Evolutionary conservation across 139 green algal species (phyloP).

Genomic region (Volvox reticuliferus): DNA sequence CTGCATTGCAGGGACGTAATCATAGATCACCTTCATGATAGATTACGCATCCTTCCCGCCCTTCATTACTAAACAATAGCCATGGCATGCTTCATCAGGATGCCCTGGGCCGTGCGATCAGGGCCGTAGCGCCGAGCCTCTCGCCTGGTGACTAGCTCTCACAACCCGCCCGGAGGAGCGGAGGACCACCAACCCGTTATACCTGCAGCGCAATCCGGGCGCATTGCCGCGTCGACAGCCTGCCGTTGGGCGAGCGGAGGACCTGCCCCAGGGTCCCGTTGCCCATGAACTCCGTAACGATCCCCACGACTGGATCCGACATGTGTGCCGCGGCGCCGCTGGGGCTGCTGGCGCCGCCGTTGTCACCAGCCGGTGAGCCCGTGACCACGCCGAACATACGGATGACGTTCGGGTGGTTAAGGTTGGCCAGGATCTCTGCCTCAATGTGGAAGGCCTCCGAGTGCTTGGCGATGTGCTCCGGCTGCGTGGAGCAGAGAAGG

Average conservation of each 20-base stretch:
- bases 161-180: too few relatives aligned
- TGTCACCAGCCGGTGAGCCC: constrained; percentile 18
- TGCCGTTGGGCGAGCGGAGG: constrained; percentile 54
- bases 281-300: constrained; percentile 93
- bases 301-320: constrained; percentile 64
- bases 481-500: constrained; percentile 22
- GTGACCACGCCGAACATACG: constrained; percentile 92
- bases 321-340: neutral
- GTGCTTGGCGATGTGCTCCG: constrained; percentile 75
- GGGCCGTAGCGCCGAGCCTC: too few relatives aligned
- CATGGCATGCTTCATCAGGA: too few relatives aligned
- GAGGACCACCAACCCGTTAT: neutral
- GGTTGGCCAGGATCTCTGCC: constrained; percentile 83
- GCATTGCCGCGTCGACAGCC: constrained; percentile 72
- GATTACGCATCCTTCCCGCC: neutral
- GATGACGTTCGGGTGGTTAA: constrained; percentile 96
- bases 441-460: constrained; percentile 82
- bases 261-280: constrained; percentile 75
- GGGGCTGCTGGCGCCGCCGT: neutral
- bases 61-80: too few relatives aligned
- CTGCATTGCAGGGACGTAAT: too few relatives aligned
- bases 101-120: too few relatives aligned
- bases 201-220: constrained; percentile 83
- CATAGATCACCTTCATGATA: too few relatives aligned
- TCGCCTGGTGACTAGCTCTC: too few relatives aligned